Evolutionary conservation across 108 stramenopile species (phyloP).

Genomic region (Conticribra guillardii): DNA sequence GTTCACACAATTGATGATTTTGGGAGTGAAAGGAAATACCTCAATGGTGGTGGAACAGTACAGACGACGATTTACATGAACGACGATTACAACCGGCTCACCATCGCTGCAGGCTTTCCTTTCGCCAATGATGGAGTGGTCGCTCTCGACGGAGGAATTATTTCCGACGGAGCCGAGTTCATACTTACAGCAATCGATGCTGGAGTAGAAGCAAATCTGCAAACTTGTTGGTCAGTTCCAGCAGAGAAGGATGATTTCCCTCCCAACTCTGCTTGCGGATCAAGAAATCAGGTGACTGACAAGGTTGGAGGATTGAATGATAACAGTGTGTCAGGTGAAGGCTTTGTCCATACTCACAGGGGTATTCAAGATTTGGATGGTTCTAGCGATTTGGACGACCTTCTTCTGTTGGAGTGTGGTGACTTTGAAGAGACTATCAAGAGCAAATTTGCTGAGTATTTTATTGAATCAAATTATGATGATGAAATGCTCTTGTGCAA

Average conservation of each 20-base stretch:
- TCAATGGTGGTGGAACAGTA: constrained; percentile 13
- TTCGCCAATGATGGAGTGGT: constrained; percentile 42
- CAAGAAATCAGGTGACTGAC: too few species aligned
- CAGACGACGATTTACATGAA: constrained; percentile 16
- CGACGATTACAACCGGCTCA: neutral
- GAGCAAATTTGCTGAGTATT: constrained; percentile 23
- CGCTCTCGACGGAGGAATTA: constrained; percentile 21
- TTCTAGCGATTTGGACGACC: constrained; percentile 6
- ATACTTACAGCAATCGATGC: constrained; percentile 31
- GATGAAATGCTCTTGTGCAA: constrained; percentile 34
- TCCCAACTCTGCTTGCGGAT: constrained; percentile 9
- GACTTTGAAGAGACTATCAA: constrained; percentile 2
- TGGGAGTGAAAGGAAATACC: neutral
- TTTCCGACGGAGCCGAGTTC: constrained; percentile 38
- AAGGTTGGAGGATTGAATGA: constrained; percentile 7
- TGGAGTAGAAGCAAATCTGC: constrained; percentile 38
- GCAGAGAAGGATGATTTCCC: constrained; percentile 34
- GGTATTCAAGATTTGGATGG: constrained; percentile 42
- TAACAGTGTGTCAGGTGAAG: constrained; percentile 26
- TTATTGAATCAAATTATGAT: constrained; percentile 17
- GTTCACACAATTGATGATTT: constrained; percentile 7
- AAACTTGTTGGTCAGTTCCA: constrained; percentile 47
- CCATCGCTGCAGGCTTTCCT: constrained; percentile 36
- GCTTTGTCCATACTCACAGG: constrained; percentile 32
- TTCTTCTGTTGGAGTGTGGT: constrained; percentile 20